Evolutionary conservation across 2,329 filamentous ascomycete genomes (phyloP).

Genomic region (Alternaria alternata): DNA sequence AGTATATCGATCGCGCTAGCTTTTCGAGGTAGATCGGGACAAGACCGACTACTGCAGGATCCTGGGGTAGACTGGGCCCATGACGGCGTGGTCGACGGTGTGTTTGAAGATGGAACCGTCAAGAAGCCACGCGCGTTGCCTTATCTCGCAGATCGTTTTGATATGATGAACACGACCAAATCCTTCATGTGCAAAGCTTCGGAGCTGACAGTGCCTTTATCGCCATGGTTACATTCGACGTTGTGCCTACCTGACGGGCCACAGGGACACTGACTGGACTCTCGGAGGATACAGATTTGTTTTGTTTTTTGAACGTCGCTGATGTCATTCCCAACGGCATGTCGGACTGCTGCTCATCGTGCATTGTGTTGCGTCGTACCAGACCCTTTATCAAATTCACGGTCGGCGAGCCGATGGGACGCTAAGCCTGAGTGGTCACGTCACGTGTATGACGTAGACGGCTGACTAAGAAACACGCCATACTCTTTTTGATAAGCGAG

Average conservation of each 20-base stretch:
- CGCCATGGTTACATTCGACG: background rate
- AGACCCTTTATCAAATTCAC: background rate
- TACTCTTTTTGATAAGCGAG: conserved; percentile 17
- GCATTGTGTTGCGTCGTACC: background rate
- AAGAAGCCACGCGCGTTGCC: background rate
- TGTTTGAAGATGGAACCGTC: conserved; percentile 4
- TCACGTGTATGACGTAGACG: conserved; percentile 10
- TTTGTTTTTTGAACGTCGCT: background rate
- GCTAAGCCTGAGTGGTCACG: background rate
- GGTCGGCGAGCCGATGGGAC: background rate
- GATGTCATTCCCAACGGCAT: conserved; percentile 1
- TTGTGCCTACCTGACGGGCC: background rate
- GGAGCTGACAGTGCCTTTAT: background rate
- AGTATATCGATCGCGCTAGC: conserved; percentile 22
- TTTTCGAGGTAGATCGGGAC: conserved; percentile 13
- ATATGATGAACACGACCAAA: background rate
- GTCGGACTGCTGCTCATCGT: background rate
- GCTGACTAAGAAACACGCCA: conserved; percentile 11
- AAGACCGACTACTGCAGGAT: background rate
- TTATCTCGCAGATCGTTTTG: background rate
- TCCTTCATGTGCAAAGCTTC: background rate
- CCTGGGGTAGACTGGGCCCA: conserved; percentile 3
- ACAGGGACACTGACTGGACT: background rate
- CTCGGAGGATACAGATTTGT: background rate
- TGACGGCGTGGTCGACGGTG: conserved; percentile 7